Base-by-base conservation (phyloP, 306 rosid species). In the Quercus aquifolioides region DNA sequence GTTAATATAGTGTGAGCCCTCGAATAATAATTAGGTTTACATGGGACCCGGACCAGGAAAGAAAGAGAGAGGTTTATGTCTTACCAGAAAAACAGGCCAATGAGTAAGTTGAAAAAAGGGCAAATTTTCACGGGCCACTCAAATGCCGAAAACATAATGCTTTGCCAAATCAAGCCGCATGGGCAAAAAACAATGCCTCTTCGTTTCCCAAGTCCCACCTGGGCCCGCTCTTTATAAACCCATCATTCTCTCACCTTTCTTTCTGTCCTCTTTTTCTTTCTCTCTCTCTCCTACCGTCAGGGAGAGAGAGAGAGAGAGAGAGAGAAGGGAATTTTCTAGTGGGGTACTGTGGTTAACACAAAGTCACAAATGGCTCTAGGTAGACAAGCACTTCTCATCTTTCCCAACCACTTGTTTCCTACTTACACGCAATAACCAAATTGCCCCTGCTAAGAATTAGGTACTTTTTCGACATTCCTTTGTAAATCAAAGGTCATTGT, bases 121-220 rank as follows among this genome's bases (percentile, higher is more conserved):
- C 46, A 41, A 41, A 41, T 55, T 86, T 77, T 83, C 79, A 86
- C 85, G 85, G 76, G 86, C 89, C 86, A 67, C 76, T 69, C 77
- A 46, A 82, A 49, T 56, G 38, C 43, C 71, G 28, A 70, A 33
- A 67, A 59, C 49, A 41, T 79, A 76, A 70, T 46, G 71, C 76
- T 74, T 35, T 26, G 79, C 79, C 62, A 28, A 64, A 77, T 26
- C 23, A 51, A 17, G 60, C 77, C 60, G 59, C 72, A 31, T 54
- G 49, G 55, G 57, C 56, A 43, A 81, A 41, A 28, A 49, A 12
- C 17, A 49, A 60, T 41, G 33, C 78, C 73, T 49, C 67, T 55
- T 57, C 71, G 35, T 72, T 72, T 69, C 51, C 62, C 18, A 3
- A 49, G 54, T 49, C 54, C 54, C 18, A 5, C 4, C 33, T 10